Evolutionary conservation across 306 rosid species (phyloP).

Genomic region (Bauhinia variegata): DNA sequence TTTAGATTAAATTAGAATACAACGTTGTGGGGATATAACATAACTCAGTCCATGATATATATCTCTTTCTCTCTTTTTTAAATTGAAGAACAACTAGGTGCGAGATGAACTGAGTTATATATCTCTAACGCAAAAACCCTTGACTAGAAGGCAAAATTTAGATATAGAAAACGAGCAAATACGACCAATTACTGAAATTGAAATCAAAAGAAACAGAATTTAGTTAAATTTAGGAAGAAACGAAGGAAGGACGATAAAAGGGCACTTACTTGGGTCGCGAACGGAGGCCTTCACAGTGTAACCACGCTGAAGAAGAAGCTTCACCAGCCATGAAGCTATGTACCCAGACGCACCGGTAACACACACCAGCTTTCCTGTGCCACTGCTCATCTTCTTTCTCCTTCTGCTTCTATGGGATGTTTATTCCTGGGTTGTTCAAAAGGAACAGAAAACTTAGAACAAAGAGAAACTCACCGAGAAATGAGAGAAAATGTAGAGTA

Average conservation of each 20-base stretch:
- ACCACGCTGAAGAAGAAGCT: slow-evolving; percentile 53
- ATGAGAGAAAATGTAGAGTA: too few species aligned
- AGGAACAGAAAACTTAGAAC: too few species aligned
- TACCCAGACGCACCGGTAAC: slow-evolving; percentile 63
- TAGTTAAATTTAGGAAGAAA: neutral
- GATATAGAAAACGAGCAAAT: neutral
- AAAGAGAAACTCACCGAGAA: too few species aligned
- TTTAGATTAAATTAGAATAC: too few species aligned
- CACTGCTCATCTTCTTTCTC: slow-evolving; percentile 36
- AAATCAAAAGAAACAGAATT: neutral
- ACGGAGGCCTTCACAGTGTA: slow-evolving; percentile 56
- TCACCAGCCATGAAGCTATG: slow-evolving; percentile 61
- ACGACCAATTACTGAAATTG: neutral
- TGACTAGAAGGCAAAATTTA: neutral
- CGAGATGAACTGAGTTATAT: too few species aligned
- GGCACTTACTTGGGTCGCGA: slow-evolving; percentile 44
- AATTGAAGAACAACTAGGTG: too few species aligned
- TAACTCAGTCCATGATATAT: too few species aligned
- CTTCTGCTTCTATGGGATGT: too few species aligned
- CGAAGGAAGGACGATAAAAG: neutral
- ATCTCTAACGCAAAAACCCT: too few species aligned
- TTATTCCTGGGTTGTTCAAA: too few species aligned
- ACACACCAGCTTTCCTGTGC: slow-evolving; percentile 42
- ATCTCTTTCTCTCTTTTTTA: too few species aligned
- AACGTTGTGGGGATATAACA: too few species aligned